Base-by-base conservation (phyloP, 768 basidiomycete species). In the Suillus fuscotomentosus region DNA sequence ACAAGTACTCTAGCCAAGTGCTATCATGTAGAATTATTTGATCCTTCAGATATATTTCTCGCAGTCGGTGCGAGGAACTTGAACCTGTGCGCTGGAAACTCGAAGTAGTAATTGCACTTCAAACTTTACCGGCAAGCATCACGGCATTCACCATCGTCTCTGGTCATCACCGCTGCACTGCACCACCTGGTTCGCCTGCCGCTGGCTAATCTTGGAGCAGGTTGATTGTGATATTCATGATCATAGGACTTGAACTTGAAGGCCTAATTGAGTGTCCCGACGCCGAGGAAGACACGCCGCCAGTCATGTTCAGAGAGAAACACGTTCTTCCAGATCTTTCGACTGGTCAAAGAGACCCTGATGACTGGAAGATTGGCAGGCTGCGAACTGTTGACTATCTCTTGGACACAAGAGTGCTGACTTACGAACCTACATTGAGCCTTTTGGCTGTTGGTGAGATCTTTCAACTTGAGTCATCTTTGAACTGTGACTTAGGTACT, bases 391-490 rank as follows among this genome's bases (percentile, higher is more conserved):
- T 87, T 47, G 79, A 84, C 22, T 83, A 84, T 67, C 81, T 82
- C 22, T 71, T 82, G 55, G 79, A 89, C 67, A 74, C 87, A 59
- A 81, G 80, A 8, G 75, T 83, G 1, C 70, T 88, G 60, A 85
- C 89, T 9, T 75, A 84, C 61, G 88, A 91, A 66, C 85, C 90
- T 11, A 74, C 87, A 60, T 78, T 83, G 43, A 82, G 86, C 43
- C 73, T 91, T 24, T 77, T 92, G n/a, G 88, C 86, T 39, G 70
- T 84, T 57, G 88, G 88, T 88, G 72, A 43, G 78, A 60, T n/a
- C 14, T 14, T 9, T 45, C 9, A 17, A 39, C n/a, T 20, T 60
- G n/a, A 60, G n/a, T n/a, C 5, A 17, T 20, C 8, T 27, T 66
- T 36, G 13, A 13, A 24, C 34, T 34, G 34, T 24, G 38, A 56